phyloP scores from a whole-genome alignment of 805 yeast genomes.

The Scheffersomyces amazonensis region DNA sequence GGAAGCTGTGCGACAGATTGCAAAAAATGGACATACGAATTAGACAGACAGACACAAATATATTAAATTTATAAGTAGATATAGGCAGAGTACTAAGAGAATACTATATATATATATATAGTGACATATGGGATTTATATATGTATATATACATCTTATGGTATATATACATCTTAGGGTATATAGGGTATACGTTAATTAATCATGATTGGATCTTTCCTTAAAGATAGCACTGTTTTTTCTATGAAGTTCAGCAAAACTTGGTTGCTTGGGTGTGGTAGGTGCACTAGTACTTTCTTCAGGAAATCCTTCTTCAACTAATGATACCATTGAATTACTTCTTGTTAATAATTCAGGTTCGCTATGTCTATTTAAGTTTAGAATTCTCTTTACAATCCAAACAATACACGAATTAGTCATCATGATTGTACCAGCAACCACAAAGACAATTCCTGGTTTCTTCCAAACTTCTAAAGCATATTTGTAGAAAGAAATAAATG shows the following conservation, averaged over 20 bases:
- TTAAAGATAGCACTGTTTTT: constrained; percentile 14
- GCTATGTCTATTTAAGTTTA: constrained; percentile 11
- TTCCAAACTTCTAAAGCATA: constrained; percentile 21
- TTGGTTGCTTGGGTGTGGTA: constrained; percentile 4
- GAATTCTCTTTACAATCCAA: constrained; percentile 13
- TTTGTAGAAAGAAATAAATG: constrained; percentile 46
- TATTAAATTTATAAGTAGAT: no score
- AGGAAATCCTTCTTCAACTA: not conserved
- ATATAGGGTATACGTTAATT: no score
- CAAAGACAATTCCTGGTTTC: constrained; percentile 27
- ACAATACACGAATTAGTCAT: constrained; percentile 8
- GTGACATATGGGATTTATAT: no score
- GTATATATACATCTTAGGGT: no score
- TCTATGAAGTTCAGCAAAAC: constrained; percentile 13
- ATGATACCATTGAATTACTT: constrained; percentile 11
- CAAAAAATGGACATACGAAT: no score
- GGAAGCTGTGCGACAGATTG: no score
- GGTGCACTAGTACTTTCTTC: not conserved
- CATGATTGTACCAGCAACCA: constrained; percentile 12
- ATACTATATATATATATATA: no score
- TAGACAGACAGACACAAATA: no score
- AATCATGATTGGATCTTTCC: constrained; percentile 6
- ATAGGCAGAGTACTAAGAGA: no score
- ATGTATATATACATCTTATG: no score
- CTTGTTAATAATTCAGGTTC: constrained; percentile 9